These are phyloP conservation scores for Diospyros kaki DNA, from an alignment of 148 eudicot species.

Conservation along the genomic window DNA sequence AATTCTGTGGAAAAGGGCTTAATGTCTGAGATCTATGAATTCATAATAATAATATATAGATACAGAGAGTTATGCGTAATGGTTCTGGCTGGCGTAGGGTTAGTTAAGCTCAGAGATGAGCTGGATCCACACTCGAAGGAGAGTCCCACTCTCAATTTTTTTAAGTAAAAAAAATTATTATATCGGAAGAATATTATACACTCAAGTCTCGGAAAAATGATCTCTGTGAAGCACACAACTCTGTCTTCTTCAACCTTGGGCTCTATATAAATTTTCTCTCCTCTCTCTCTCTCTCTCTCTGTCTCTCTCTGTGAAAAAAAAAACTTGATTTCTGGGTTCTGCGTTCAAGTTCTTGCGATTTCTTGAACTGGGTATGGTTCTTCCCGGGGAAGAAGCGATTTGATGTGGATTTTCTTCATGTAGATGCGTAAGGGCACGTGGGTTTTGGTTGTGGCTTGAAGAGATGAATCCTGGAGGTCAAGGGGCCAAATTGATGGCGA, in stretches of 20 bases:
- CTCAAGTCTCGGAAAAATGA: neutral
- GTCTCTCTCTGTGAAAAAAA: neutral
- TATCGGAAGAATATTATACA: neutral
- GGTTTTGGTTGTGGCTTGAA: slow-evolving; percentile 23
- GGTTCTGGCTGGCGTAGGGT: slow-evolving; percentile 40
- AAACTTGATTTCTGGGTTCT: slow-evolving; percentile 3
- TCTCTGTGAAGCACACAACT: slow-evolving; percentile 17
- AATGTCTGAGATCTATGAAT: neutral
- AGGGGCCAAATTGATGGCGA: slow-evolving; percentile 49
- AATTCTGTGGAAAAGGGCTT: neutral
- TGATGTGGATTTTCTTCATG: neutral
- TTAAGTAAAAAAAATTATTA: neutral
- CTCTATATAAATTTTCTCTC: slow-evolving; percentile 19
- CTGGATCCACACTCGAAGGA: slow-evolving; percentile 53
- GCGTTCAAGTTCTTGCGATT: slow-evolving; percentile 3
- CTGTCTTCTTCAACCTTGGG: slow-evolving; percentile 6
- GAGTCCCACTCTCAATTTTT: slow-evolving; percentile 28
- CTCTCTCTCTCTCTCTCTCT: slow-evolving; percentile 1
- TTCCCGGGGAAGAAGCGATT: neutral
- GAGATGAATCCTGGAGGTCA: slow-evolving; percentile 63
- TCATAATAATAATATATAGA: neutral
- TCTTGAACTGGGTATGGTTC: slow-evolving; percentile 7
- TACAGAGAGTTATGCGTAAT: neutral
- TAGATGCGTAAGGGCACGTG: slow-evolving; percentile 6
- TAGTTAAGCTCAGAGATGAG: slow-evolving; percentile 42